Evolutionary conservation across 2,329 filamentous ascomycete genomes (phyloP), one percentile per base, ranked within the genome.

Genomic region (Colletotrichum sublineola): DNA sequence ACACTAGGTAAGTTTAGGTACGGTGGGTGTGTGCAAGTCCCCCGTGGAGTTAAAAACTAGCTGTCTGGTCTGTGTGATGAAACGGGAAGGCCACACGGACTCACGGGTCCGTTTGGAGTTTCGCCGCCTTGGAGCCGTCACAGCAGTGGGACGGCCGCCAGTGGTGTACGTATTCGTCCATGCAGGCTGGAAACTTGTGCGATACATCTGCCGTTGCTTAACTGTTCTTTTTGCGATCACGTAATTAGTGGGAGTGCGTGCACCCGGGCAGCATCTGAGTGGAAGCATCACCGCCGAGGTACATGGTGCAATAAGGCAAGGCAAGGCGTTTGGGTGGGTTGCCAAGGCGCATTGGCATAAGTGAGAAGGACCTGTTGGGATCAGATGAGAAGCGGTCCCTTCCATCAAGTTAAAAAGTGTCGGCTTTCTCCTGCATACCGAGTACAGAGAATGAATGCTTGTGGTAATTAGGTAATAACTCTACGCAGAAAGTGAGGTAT

Each of bases 1-100:
- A 40, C 11, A 4, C 5, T 18, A 18, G 4, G 40, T 38, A 38
- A 38, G 36, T 11, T 38, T 38, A 38, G 36, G 36, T 38, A 9
- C 2, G 36, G 36, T 8, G 36, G 36, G 36, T 38, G 36, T 38
- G 36, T 38, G 36, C 36, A 38, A 38, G 36, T 38, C 24, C 55
- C 9, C 18, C 15, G n/a, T 33, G 36, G 66, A 50, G 18, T 46
- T 38, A 38, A 38, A 24, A 24, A 24, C 24, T 24, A 24, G 42
- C 3, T 44, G 64, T 68, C 44, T 62, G 56, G 67, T 71, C 61
- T 73, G 71, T 73, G 67, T 73, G 67, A 73, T 73, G 71, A 67
- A 73, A 71, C 71, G 71, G 68, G n/a, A 73, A 73, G 67, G 57
- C 63, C 71, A 71, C 67, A 73, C 71, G 50, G 62, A 71, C 71